phyloP scores from a whole-genome alignment of 2,329 filamentous ascomycete species.

The Monilinia vaccinii-corymbosi region DNA sequence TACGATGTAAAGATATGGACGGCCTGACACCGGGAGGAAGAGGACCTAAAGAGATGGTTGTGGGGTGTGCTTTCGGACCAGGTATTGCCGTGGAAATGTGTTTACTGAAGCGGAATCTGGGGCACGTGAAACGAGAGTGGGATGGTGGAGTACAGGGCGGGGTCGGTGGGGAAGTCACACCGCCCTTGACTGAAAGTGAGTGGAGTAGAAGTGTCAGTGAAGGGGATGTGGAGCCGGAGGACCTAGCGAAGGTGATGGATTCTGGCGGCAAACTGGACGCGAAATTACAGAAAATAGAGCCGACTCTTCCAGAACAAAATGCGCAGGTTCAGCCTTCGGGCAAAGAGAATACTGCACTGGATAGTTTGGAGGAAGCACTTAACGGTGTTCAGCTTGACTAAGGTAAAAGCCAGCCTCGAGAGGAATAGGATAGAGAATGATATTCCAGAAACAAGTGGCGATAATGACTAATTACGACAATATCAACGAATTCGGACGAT shows the following conservation, averaged over 20 bases:
- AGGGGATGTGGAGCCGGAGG: conserved; percentile 11
- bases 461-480: background rate
- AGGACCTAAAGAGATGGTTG: conserved; percentile 45
- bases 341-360: background rate
- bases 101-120: conserved; percentile 41
- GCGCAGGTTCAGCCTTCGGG: background rate
- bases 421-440: background rate
- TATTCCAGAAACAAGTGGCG: background rate
- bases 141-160: conserved; percentile 6
- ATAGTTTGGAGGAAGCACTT: conserved; percentile 24
- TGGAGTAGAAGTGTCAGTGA: conserved; percentile 22
- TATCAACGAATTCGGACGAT: background rate
- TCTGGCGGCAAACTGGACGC: conserved; percentile 14
- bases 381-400: conserved; percentile 29
- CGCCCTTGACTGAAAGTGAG: conserved; percentile 27
- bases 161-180: conserved; percentile 23
- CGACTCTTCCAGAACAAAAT: conserved; percentile 16
- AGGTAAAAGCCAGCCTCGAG: background rate
- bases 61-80: conserved; percentile 62
- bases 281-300: conserved; percentile 16
- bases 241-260: conserved; percentile 16
- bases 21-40: conserved; percentile 41
- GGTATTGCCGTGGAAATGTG: conserved; percentile 62
- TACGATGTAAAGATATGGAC: conserved; percentile 54
- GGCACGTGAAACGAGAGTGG: conserved; percentile 20